phyloP scores from a whole-genome alignment of 2,329 filamentous ascomycete genomes.

The Epichloe elymi region DNA sequence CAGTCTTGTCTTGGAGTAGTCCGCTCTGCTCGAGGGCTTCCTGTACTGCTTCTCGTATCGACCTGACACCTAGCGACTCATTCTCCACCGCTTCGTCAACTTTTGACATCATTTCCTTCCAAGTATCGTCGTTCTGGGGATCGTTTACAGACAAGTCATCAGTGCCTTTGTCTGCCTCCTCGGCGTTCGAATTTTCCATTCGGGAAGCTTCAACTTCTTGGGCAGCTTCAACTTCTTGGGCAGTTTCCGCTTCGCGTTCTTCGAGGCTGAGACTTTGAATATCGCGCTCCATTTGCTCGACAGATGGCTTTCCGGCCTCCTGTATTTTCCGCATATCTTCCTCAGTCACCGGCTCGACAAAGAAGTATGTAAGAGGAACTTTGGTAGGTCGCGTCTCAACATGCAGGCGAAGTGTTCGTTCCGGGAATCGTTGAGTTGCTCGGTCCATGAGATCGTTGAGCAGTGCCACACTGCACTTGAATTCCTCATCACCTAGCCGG shows the following conservation, averaged over 20 bases:
- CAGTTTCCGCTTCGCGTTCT: constrained; percentile 15
- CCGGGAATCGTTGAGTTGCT: constrained; percentile 62
- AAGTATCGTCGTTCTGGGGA: constrained; percentile 26
- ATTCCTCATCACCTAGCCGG: constrained; percentile 67
- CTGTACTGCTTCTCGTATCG: constrained; percentile 40
- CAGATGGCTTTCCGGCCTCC: constrained; percentile 45
- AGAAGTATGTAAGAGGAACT: constrained; percentile 69
- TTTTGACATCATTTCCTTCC: constrained; percentile 41
- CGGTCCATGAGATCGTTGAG: constrained; percentile 68
- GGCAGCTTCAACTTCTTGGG: constrained; percentile 7
- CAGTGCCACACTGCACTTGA: constrained; percentile 65
- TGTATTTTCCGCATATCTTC: constrained; percentile 65
- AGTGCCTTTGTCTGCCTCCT: constrained; percentile 12
- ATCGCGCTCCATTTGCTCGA: constrained; percentile 55
- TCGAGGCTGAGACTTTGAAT: constrained; percentile 38
- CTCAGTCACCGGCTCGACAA: constrained; percentile 70
- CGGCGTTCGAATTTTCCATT: constrained; percentile 8
- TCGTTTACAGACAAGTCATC: constrained; percentile 10
- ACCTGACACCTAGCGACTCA: constrained; percentile 38
- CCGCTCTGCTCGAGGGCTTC: constrained; percentile 42
- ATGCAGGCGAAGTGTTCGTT: constrained; percentile 63
- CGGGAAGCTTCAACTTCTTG: constrained; percentile 9
- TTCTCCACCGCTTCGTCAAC: constrained; percentile 45
- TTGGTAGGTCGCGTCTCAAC: constrained; percentile 58
- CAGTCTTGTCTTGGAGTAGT: constrained; percentile 31